Base-by-base conservation (phyloP, 2,329 filamentous ascomycete genomes). In the Ampelomyces quisqualis region DNA sequence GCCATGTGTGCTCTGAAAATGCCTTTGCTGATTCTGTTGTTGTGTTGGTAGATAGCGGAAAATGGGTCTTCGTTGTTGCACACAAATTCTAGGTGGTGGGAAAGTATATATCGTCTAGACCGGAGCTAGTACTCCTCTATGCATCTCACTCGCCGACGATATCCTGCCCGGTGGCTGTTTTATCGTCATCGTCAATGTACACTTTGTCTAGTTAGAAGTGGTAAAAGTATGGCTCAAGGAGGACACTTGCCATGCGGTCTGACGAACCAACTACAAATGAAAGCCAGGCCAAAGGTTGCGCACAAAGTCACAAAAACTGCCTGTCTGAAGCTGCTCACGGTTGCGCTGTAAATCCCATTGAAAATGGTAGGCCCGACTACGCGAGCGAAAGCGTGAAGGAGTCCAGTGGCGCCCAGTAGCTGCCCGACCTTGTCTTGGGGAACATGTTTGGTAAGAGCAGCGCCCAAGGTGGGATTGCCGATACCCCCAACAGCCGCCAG, bases 361-460 rank as follows among this genome's bases (percentile, higher is more conserved):
- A 96, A 95, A 1, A 91, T 62, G 0, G 88, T 78, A 0, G 93
- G 93, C 1, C 86, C 84, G 9, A 95, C 65, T 2, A 97, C 82
- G 47, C 90, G 77, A 3, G 87, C 81, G 23, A 95, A 70, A 1
- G 89, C 86, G 68, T 97, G 91, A 43, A 97, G 70, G 47, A 97
- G 74, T 0, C 91, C 93, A 11, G 85, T 85, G 1, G 90, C 90
- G 15, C 93, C 93, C 0, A 98, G 77, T n/a, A 97, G 73, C 64
- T 93, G 84, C 0, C 93, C 93, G 0, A 93, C 85, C 32, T 80
- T 80, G 49, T 93, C 86, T 0, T 82, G 76, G 0, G 90, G 88
- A 0, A 97, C 85, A 65, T 97, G 93, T 64, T 96, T 97, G 14
- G 90, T 96, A 35, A 96, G 73, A 1, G 86, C 80, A 1, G 87